Percentiles rank a stretch among this genome's conserved stretches.
These are phyloP conservation scores for Balansia obtecta DNA, from an alignment of 2,329 filamentous ascomycete genomes.

Conservation along the genomic window DNA sequence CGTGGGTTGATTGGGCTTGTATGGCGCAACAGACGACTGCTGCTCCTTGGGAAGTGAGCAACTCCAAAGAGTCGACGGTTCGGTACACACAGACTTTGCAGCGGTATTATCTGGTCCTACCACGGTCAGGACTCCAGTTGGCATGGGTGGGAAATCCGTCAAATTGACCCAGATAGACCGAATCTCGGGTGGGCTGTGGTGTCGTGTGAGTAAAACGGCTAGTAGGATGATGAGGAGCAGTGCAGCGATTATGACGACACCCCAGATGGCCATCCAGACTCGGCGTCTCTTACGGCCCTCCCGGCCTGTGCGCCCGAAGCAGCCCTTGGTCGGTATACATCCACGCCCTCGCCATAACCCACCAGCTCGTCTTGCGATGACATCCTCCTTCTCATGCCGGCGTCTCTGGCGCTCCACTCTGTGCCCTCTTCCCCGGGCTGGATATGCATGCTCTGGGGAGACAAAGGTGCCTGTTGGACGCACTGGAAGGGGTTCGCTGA, in stretches of 20 bases:
- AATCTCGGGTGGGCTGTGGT: constrained; percentile 11
- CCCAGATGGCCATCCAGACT: constrained; percentile 41
- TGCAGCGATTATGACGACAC: constrained; percentile 36
- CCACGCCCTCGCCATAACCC: constrained; percentile 54
- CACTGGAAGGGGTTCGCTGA: constrained; percentile 24
- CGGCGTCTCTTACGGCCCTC: constrained; percentile 53
- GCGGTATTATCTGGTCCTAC: constrained; percentile 56
- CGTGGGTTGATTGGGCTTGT: constrained; percentile 56
- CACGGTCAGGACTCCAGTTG: constrained; percentile 70
- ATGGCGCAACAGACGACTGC: constrained; percentile 50
- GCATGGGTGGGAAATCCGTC: constrained; percentile 76
- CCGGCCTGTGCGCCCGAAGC: constrained; percentile 49
- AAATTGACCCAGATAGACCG: constrained; percentile 66
- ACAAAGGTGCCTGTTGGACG: constrained; percentile 32
- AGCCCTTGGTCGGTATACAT: constrained; percentile 50
- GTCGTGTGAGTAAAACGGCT: constrained; percentile 38
- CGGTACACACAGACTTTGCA: constrained; percentile 56
- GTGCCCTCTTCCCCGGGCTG: constrained; percentile 27
- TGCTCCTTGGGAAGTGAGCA: constrained; percentile 73
- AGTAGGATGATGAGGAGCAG: constrained; percentile 47
- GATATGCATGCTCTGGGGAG: constrained; percentile 30
- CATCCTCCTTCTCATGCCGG: constrained; percentile 55
- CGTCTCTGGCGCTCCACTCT: constrained; percentile 38
- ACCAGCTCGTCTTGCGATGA: constrained; percentile 41
- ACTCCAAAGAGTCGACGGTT: constrained; percentile 68